phyloP scores from a whole-genome alignment of 495 filamentous ascomycete species.

The Schizothecium vesticola region DNA sequence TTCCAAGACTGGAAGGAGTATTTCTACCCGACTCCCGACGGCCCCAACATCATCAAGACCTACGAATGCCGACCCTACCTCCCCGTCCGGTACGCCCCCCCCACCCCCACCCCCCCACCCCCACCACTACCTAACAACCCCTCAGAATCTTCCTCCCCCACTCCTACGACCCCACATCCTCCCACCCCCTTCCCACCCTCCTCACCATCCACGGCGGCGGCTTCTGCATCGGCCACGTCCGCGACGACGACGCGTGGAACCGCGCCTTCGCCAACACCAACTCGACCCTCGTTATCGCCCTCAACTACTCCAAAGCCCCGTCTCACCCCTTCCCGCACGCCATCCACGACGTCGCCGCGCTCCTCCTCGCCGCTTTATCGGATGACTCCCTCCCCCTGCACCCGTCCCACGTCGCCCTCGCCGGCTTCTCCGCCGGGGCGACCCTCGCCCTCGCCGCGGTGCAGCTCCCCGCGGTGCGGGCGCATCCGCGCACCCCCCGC shows the following conservation, averaged over 20 bases:
- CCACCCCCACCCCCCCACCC: constrained; percentile 18
- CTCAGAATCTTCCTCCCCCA: constrained; percentile 32
- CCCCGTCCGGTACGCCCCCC: constrained; percentile 27
- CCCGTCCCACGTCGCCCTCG: constrained; percentile 21
- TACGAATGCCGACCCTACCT: constrained; percentile 31
- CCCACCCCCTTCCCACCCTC: constrained; percentile 24
- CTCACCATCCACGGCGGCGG: constrained; percentile 35
- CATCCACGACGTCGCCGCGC: constrained; percentile 28
- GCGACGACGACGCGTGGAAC: constrained; percentile 35
- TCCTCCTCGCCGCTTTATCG: constrained; percentile 8
- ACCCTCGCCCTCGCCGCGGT: constrained; percentile 25
- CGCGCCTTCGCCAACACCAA: constrained; percentile 27
- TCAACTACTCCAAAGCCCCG: constrained; percentile 34
- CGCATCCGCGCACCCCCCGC: constrained; percentile 17
- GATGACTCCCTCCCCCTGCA: neutral
- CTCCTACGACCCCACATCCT: constrained; percentile 27
- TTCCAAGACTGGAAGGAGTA: constrained; percentile 20
- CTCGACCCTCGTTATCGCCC: constrained; percentile 26
- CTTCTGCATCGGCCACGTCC: constrained; percentile 27
- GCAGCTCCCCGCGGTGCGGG: constrained; percentile 27
- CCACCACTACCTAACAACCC: neutral
- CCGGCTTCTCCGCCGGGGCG: constrained; percentile 32
- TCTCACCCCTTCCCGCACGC: constrained; percentile 29
- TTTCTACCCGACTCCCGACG: constrained; percentile 18
- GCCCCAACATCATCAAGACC: constrained; percentile 26